Evolutionary conservation across 345 rosid genomes (phyloP).

Genomic region (Euclidium syriacum): DNA sequence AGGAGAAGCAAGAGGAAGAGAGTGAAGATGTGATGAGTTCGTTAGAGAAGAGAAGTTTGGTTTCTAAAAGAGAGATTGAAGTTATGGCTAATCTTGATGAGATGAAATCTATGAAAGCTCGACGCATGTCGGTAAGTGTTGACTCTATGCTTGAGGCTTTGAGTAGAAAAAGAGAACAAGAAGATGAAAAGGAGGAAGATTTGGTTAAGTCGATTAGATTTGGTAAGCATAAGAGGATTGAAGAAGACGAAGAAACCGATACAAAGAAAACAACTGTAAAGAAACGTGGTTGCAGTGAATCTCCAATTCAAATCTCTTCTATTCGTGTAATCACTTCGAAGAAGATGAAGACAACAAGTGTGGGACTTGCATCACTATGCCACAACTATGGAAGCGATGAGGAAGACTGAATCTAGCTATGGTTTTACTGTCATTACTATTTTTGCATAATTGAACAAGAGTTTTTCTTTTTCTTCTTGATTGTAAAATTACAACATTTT

Average conservation of each 20-base stretch:
- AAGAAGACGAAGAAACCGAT: not conserved
- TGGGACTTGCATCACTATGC: not conserved
- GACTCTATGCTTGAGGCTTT: constrained; percentile 3
- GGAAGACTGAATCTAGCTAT: constrained; percentile 12
- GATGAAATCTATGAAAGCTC: constrained; percentile 59
- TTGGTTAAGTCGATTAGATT: not conserved
- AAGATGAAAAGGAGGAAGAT: not conserved
- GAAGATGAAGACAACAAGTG: constrained; percentile 9
- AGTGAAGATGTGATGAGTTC: constrained; percentile 68
- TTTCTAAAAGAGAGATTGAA: constrained; percentile 76
- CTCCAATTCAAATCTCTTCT: not conserved
- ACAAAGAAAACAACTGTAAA: not conserved
- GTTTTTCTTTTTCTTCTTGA: not conserved
- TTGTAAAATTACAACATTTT: not conserved
- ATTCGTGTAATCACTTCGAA: not conserved
- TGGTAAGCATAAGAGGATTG: not conserved
- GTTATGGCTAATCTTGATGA: constrained; percentile 71
- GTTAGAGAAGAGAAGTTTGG: constrained; percentile 60
- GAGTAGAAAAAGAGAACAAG: not conserved
- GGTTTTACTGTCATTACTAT: not conserved
- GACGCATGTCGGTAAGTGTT: not conserved
- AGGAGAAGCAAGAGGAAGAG: constrained; percentile 53
- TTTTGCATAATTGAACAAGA: not conserved
- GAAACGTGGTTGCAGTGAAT: not conserved
- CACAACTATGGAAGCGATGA: not conserved